Conservation (phyloP, 2,329 filamentous ascomycete species). For the Sarocladium strictum region DNA sequence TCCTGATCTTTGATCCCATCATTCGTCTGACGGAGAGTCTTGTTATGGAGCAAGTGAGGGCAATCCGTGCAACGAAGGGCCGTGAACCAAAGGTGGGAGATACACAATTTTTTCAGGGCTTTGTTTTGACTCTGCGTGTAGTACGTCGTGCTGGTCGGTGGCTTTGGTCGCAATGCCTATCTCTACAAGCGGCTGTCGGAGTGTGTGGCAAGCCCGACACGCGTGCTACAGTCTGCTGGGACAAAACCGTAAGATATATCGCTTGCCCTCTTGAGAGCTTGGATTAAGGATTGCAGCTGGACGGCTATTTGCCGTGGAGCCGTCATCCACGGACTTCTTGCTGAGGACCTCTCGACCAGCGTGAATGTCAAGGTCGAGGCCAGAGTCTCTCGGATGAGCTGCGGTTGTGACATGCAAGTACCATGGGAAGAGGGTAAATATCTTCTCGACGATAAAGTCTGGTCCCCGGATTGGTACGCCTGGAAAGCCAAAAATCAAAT, state of each 20-base stretch:
- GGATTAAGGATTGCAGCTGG: too few species aligned
- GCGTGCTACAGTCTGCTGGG: constrained; percentile 24
- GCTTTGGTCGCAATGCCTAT: constrained; percentile 28
- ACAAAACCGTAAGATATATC: constrained; percentile 28
- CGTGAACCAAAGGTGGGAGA: neutral
- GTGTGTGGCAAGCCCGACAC: neutral
- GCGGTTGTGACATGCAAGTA: constrained; percentile 9
- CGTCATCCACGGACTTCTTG: constrained; percentile 19
- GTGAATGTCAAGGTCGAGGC: constrained; percentile 13
- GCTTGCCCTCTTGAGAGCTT: too few species aligned
- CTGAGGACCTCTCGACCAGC: neutral
- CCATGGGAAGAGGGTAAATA: constrained; percentile 12
- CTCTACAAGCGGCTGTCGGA: constrained; percentile 18
- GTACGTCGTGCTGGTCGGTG: constrained; percentile 33
- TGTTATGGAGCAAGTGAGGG: neutral
- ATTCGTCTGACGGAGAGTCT: neutral
- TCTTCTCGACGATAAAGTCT: constrained; percentile 10
- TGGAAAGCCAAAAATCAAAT: constrained; percentile 17
- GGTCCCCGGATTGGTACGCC: neutral
- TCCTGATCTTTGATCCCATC: neutral
- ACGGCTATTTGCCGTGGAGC: constrained; percentile 29
- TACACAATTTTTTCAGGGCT: neutral
- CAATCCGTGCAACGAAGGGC: neutral
- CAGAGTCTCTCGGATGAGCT: constrained; percentile 23
- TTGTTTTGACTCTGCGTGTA: constrained; percentile 12